These are phyloP conservation scores for Physcia stellaris DNA, from an alignment of 495 filamentous ascomycete species.

Conservation along the genomic window DNA sequence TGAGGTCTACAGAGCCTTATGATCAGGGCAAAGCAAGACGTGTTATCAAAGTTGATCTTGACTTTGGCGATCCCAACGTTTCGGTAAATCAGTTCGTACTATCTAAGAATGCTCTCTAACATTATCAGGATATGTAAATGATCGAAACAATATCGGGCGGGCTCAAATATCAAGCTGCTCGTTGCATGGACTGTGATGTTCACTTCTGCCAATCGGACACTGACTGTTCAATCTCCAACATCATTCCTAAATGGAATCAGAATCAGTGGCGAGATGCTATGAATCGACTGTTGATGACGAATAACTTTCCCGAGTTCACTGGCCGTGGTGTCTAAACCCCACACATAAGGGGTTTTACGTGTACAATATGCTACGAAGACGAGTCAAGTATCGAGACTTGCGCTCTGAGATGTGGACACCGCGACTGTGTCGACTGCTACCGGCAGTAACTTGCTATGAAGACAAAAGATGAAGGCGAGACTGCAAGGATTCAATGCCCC, in stretches of 20 bases:
- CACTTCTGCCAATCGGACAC: constrained; percentile 98
- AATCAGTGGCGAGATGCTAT: constrained; percentile 93
- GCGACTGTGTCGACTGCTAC: constrained; percentile 93
- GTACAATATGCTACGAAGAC: constrained; percentile 95
- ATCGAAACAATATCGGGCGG: too few relatives aligned
- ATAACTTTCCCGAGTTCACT: constrained; percentile 99
- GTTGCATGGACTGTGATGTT: constrained; percentile 99
- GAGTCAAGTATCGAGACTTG: constrained; percentile 67
- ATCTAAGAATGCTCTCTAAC: too few relatives aligned
- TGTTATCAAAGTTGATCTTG: too few relatives aligned
- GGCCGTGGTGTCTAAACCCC: constrained; percentile 96
- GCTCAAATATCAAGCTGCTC: constrained; percentile 95
- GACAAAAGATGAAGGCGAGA: constrained; percentile 88
- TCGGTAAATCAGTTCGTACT: too few relatives aligned
- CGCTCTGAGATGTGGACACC: constrained; percentile 88
- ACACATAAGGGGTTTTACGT: constrained; percentile 91
- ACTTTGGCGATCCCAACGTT: too few relatives aligned
- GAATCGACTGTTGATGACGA: constrained; percentile 92
- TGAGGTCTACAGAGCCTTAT: too few relatives aligned
- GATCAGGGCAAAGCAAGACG: too few relatives aligned
- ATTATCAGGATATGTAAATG: too few relatives aligned
- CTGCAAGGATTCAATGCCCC: constrained; percentile 87
- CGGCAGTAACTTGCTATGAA: constrained; percentile 81
- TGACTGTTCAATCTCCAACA: constrained; percentile 97
- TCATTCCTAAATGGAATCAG: constrained; percentile 99